Evolutionary conservation across 2,329 filamentous ascomycete genomes (phyloP), one percentile per base, ranked within the genome.

Genomic region (Dendryphion nanum): DNA sequence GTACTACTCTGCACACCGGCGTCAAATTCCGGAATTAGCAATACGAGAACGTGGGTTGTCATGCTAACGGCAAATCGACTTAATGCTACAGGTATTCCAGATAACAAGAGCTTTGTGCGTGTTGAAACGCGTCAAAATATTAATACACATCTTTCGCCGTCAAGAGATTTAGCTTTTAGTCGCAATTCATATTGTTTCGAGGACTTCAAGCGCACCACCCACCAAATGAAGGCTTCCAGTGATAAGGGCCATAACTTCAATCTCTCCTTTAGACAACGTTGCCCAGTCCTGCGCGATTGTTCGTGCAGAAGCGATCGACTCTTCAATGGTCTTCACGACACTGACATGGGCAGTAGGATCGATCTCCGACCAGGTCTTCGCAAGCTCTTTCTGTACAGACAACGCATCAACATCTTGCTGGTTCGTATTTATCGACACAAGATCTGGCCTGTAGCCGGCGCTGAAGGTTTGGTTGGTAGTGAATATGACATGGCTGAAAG

Each of bases 171-270:
- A n/a, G n/a, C n/a, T n/a, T n/a, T n/a, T n/a, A n/a, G n/a, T 26
- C 23, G 23, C n/a, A 8, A 26, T 26, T 26, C 23, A 26, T 26
- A 10, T n/a, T 10, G 23, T 26, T 50, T 86, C 87, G 41, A 94
- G 64, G 1, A 86, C 81, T 61, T 86, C 83, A 36, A 95, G 70
- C 31, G 89, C 72, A 8, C 85, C 86, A 6, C 89, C 89, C 1
- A 90, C 88, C 26, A 95, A 74, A 71, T 95, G 85, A 56, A 95
- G 68, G 61, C 88, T 94, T 2, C 89, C 89, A 12, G 89, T 95
- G 7, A 88, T 82, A 38, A 95, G 68, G 0, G 83, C 79, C 60
- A 81, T 78, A 13, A 81, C 72, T 34, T 73, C 73, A 3, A 61
- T 51, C 35, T 68, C 61, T n/a, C 59, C 53, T 17, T 54, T 19